Percentiles rank a stretch among this genome's conserved stretches.
These are phyloP conservation scores for Decorospora gaudefroyi DNA, from an alignment of 2,329 filamentous ascomycete genomes.

Conservation along the genomic window DNA sequence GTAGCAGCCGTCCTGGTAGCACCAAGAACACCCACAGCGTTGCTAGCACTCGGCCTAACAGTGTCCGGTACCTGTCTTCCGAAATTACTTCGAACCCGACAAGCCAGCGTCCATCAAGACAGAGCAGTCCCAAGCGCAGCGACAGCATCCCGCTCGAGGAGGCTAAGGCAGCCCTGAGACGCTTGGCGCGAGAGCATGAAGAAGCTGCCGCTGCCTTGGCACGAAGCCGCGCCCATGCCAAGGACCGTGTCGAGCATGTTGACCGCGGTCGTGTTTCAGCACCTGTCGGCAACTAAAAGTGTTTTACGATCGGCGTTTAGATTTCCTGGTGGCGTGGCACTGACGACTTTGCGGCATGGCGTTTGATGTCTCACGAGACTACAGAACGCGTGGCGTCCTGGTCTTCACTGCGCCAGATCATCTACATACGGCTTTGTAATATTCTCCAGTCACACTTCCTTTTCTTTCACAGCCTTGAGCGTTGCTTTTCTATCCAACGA, in stretches of 20 bases:
- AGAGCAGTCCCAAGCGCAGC: constrained; percentile 36
- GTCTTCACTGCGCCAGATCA: no score
- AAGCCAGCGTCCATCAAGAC: constrained; percentile 33
- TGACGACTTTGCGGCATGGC: not conserved
- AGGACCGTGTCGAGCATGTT: constrained; percentile 19
- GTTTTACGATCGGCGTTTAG: constrained; percentile 4
- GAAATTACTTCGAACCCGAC: constrained; percentile 24
- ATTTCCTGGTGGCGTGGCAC: not conserved
- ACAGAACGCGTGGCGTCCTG: not conserved
- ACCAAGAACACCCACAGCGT: constrained; percentile 33
- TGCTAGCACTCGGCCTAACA: constrained; percentile 37
- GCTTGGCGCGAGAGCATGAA: constrained; percentile 37
- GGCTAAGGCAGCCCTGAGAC: constrained; percentile 32
- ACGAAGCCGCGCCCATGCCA: constrained; percentile 16
- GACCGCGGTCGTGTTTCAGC: constrained; percentile 27
- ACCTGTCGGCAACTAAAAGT: constrained; percentile 19
- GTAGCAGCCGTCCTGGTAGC: constrained; percentile 29
- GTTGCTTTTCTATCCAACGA: not conserved
- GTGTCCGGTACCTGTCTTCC: constrained; percentile 31
- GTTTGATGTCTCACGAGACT: not conserved
- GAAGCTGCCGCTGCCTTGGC: constrained; percentile 27
- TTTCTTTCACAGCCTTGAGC: not conserved
- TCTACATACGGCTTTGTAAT: not conserved
- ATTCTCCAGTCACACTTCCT: not conserved
- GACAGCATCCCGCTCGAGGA: constrained; percentile 39